Base-by-base conservation (phyloP, 768 basidiomycete genomes). In the Agrocybe chaxingu region DNA sequence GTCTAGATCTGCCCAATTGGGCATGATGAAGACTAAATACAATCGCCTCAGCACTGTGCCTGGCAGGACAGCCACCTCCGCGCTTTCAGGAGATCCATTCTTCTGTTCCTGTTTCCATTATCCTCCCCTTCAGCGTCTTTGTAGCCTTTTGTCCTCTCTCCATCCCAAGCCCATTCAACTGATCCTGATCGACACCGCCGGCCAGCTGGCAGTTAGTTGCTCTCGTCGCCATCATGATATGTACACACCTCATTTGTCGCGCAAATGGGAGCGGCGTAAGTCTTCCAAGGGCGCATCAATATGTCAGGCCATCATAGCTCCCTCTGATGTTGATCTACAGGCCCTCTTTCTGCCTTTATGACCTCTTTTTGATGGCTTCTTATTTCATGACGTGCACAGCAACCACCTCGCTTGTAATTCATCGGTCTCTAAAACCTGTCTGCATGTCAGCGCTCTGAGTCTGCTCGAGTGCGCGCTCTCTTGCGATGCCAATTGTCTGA, bases 31-130 rank as follows among this genome's bases (percentile, higher is more conserved):
- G 47, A 61, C 57, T 54, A 54, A 62, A 58, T 51, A 40, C 33
- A 42, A 46, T 34, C 43, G 50, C 42, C 50, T 45, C 36, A 31
- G 36, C 51, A 52, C 31, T 31, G 58, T 59, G 55, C 58, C 58
- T 59, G 55, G 37, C n/a, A 39, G 60, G 48, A 68, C 69, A 69
- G 68, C 66, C 69, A 68, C 66, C 51, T 68, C 70, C 71, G 71
- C 62, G 53, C 63, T 69, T 69, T 59, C 63, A 71, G 69, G 70
- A 70, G 57, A 43, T 55, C 36, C 56, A 52, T 58, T 54, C 46
- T 48, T 47, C 24, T 38, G 45, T 56, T 53, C 54, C 57, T 60
- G 51, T 53, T 54, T 54, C 57, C 51, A 52, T 55, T 48, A 41
- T 50, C 36, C 30, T 48, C 39, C 45, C 44, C 40, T 42, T 42